phyloP scores from a whole-genome alignment of 192 early-diverging fungal genomes.

The Bifiguratus adelaidae region DNA sequence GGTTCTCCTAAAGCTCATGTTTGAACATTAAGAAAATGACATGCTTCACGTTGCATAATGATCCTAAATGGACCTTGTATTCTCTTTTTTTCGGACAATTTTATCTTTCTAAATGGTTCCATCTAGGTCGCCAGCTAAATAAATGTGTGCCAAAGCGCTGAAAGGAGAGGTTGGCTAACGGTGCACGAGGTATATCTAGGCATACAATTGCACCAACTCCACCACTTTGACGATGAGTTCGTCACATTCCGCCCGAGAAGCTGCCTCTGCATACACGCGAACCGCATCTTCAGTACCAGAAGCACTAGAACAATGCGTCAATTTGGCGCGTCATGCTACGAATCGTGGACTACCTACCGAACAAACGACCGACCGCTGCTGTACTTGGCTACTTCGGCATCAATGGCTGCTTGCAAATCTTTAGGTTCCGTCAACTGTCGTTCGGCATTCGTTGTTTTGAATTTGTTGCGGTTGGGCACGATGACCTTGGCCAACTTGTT shows the following conservation, averaged over 20 bases:
- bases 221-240: slow-evolving; percentile 78
- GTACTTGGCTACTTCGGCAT: slow-evolving; percentile 75
- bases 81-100: no score
- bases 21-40: no score
- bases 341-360: slow-evolving; percentile 30
- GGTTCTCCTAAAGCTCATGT: no score
- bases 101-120: no score
- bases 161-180: no score
- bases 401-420: slow-evolving; percentile 79
- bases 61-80: no score
- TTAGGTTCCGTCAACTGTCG: slow-evolving; percentile 79
- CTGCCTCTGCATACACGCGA: slow-evolving; percentile 98
- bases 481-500: slow-evolving; percentile 96
- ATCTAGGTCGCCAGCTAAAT: no score
- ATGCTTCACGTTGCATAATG: no score
- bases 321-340: neutral
- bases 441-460: slow-evolving; percentile 97
- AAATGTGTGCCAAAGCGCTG: no score
- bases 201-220: no score
- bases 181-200: no score
- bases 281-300: slow-evolving; percentile 99
- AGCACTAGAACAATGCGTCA: slow-evolving; percentile 38
- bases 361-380: slow-evolving; percentile 90
- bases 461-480: slow-evolving; percentile 71
- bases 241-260: slow-evolving; percentile 82